Evolutionary conservation across 139 green algal species (phyloP), one percentile per base, ranked within the genome.

Genomic region (Haematococcus lacustris): DNA sequence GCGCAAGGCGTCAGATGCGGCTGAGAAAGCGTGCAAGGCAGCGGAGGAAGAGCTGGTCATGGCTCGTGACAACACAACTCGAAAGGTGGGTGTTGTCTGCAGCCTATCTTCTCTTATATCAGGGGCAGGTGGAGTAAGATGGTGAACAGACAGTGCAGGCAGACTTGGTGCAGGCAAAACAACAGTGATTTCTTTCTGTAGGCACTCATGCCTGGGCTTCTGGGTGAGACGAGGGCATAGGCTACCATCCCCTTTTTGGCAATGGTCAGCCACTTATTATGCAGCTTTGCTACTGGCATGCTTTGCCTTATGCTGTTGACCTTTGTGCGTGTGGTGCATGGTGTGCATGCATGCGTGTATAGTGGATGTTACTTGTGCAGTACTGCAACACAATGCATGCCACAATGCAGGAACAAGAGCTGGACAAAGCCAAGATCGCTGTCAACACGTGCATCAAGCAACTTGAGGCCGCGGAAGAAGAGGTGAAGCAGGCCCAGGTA

Each of bases 11-110:
- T 35, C 9, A 4, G 53, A 64, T 30, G 53, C 33, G 53, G 53
- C 53, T 23, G 53, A 64, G 53, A 21, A 26, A 4, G 33, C 9
- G 4, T 21, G 23, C 53, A 64, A 32, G 53, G 33, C 13, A 7
- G 53, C 53, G 21, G 53, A 64, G 17, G 53, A 64, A 35, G 53
- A 64, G 21, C 53, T 64, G 13, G 17, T 4, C 53, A 30, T 4
- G 21, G 53, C 53, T 4, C 30, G 21, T 21, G 23, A 64, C 4
- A 30, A 64, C 17, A 4, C 9, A 26, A 26, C 30, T 21, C 53
- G 53, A 21, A 64, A 64, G 53, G 53, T 64, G 53, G 23, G 53
- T 30, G 47, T 57, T n/a, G n/a, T n/a, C n/a, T n/a, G n/a, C n/a
- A n/a, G n/a, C n/a, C n/a, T n/a, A n/a, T n/a, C n/a, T n/a, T n/a